Conservation (phyloP, 805 yeast genomes). For the Candida chauliodis region DNA sequence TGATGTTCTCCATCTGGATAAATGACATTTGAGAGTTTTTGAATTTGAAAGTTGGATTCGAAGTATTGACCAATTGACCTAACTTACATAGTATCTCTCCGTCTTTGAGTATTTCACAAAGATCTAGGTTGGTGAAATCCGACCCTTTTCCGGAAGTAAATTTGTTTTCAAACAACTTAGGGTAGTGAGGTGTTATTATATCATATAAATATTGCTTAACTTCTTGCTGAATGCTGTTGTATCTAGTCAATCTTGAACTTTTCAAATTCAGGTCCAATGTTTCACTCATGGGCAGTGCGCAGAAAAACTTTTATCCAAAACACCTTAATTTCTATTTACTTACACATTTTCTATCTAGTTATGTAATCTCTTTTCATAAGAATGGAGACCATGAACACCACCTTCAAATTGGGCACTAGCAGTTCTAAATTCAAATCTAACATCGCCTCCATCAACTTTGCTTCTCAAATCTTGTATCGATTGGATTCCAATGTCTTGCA, state of each 20-base stretch:
- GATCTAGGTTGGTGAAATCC: slow-evolving; percentile 10
- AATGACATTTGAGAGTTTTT: slow-evolving; percentile 73
- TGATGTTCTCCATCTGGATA: slow-evolving; percentile 77
- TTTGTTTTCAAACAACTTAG: slow-evolving; percentile 8
- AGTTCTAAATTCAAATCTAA: slow-evolving; percentile 96
- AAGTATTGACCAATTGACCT: slow-evolving; percentile 25
- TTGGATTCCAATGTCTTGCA: slow-evolving; percentile 92
- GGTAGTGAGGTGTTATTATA: slow-evolving; percentile 18
- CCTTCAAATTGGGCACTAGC: slow-evolving; percentile 99
- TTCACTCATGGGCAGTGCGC: no score
- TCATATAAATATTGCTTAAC: slow-evolving; percentile 55
- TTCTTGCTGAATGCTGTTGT: slow-evolving; percentile 35
- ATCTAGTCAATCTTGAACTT: slow-evolving; percentile 50
- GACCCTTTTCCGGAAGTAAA: no score
- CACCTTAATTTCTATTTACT: no score
- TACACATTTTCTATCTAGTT: slow-evolving; percentile 48
- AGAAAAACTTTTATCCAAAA: no score
- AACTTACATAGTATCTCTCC: slow-evolving; percentile 46
- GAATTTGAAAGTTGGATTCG: slow-evolving; percentile 39
- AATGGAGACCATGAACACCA: slow-evolving; percentile 94
- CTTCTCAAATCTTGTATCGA: slow-evolving; percentile 63
- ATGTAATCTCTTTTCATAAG: slow-evolving; percentile 96
- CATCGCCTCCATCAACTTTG: slow-evolving; percentile 60
- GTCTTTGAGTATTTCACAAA: slow-evolving; percentile 55
- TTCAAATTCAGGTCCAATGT: slow-evolving; percentile 63